A percentile compares a stretch with the other conserved stretches of the same genome.
These are phyloP conservation scores for Irpex sp. DNA, from an alignment of 1,284 basidiomycete genomes.

Conservation along the genomic window DNA sequence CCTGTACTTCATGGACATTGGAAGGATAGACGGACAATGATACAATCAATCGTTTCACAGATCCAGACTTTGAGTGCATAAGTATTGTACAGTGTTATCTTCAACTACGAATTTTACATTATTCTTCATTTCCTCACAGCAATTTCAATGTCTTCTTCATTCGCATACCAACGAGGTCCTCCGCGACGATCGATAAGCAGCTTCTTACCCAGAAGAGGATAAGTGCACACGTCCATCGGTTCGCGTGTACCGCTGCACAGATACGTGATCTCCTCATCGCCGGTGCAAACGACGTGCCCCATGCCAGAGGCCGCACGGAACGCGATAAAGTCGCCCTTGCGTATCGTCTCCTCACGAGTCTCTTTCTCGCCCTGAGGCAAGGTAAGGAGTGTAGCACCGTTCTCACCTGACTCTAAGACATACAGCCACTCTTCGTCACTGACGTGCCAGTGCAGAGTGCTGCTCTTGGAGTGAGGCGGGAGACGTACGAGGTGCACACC, in stretches of 20 bases:
- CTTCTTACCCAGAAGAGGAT: conserved; percentile 18
- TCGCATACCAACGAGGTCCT: neutral
- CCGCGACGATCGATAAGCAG: conserved; percentile 11
- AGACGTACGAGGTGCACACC: conserved; percentile 25
- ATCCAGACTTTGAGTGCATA: neutral
- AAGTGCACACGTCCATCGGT: conserved; percentile 20
- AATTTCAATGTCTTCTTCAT: neutral
- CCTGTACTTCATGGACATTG: neutral
- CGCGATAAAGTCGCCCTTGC: conserved; percentile 25
- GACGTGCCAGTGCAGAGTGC: conserved; percentile 25
- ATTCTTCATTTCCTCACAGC: neutral
- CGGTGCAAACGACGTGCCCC: conserved; percentile 20
- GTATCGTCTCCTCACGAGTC: conserved; percentile 18
- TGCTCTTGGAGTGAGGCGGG: conserved; percentile 20
- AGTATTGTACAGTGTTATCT: neutral
- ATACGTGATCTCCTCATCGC: conserved; percentile 21
- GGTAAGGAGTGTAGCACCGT: conserved; percentile 17
- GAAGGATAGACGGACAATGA: neutral
- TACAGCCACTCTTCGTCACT: conserved; percentile 28
- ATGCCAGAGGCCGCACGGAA: conserved; percentile 20
- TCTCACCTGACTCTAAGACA: conserved; percentile 23
- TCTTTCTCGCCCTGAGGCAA: conserved; percentile 11
- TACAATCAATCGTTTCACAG: neutral
- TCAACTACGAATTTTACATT: neutral
- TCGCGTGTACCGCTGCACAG: conserved; percentile 24